Conservation (phyloP, 1,284 basidiomycete species). For the Ustilago crameri region DNA sequence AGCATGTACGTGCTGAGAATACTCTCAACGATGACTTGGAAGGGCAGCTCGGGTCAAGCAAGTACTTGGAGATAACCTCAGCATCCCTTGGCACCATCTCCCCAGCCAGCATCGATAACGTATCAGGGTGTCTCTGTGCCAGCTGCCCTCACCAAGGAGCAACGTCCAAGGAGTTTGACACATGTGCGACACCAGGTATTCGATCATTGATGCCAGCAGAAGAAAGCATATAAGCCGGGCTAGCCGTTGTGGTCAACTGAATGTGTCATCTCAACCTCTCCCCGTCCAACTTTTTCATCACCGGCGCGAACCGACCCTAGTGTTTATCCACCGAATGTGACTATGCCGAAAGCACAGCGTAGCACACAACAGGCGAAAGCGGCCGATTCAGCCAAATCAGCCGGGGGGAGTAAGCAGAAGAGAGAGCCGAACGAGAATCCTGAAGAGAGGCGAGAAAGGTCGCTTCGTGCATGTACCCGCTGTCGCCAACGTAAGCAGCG, state of each 20-base stretch:
- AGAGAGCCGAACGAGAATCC: not conserved
- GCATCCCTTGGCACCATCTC: too few relatives aligned
- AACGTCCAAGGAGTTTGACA: not conserved
- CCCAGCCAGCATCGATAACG: not conserved
- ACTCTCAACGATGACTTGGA: not conserved
- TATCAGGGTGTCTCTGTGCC: not conserved
- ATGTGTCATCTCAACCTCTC: not conserved
- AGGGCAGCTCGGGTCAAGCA: too few relatives aligned
- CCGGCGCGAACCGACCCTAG: not conserved
- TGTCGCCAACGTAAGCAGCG: constrained; percentile 46
- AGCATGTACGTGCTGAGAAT: constrained; percentile 3
- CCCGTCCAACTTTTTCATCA: not conserved
- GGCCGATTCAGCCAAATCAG: not conserved
- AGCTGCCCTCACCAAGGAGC: not conserved
- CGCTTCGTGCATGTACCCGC: constrained; percentile 40
- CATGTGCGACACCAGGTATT: not conserved
- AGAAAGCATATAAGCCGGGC: not conserved
- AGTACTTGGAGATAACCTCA: too few relatives aligned
- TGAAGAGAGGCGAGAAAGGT: constrained; percentile 16
- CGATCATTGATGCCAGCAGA: not conserved
- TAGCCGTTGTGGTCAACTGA: not conserved
- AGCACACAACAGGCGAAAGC: constrained; percentile 6
- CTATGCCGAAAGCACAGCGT: constrained; percentile 8
- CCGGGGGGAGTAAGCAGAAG: not conserved
- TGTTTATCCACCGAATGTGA: not conserved